A percentile compares a stretch with the other conserved stretches of the same genome.
phyloP scores from a whole-genome alignment of 192 early-diverging fungal genomes.

The Allomyces javanicus region DNA sequence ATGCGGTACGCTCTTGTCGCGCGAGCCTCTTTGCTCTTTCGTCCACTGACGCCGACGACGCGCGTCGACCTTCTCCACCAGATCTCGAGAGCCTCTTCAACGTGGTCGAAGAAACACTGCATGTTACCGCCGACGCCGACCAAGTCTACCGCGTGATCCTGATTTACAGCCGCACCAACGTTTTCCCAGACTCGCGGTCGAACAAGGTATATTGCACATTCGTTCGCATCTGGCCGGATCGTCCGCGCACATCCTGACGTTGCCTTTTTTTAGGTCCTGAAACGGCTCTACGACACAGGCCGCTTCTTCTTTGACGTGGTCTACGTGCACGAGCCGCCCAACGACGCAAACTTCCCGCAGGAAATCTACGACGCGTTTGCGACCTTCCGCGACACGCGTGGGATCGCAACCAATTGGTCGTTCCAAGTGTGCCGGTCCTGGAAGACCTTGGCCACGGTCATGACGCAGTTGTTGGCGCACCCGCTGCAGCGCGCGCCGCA shows the following conservation, averaged over 20 bases:
- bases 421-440: background rate
- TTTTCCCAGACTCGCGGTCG: background rate
- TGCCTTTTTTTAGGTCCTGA: background rate
- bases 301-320: conserved; percentile 1
- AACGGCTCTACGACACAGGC: background rate
- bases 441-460: background rate
- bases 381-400: background rate
- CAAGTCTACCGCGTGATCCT: background rate
- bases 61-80: background rate
- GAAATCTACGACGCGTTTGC: background rate
- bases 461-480: background rate
- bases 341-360: background rate
- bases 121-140: background rate
- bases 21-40: background rate
- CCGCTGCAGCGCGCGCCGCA: background rate
- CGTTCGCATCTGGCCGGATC: background rate
- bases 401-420: background rate
- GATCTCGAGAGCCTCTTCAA: background rate
- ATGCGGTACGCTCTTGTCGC: background rate
- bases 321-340: conserved; percentile 3
- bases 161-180: background rate
- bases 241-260: background rate
- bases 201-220: background rate
- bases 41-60: background rate
- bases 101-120: background rate